A percentile compares a stretch with the other conserved stretches of the same genome.
These are phyloP conservation scores for Nicotiana undulata DNA, from an alignment of 257 asterid genomes.

Conservation along the genomic window DNA sequence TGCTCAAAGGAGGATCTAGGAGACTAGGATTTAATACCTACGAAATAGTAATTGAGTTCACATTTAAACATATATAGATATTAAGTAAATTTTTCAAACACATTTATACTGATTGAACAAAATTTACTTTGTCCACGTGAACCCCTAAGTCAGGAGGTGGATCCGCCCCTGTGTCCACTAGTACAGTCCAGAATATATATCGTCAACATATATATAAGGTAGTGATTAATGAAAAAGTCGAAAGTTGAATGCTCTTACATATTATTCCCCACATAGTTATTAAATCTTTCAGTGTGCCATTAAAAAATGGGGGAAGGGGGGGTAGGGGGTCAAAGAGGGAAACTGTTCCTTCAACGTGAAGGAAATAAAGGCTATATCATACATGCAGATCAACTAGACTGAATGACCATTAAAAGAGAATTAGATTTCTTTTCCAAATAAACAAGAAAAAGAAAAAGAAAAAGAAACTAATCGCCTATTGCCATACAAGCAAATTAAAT, in stretches of 20 bases:
- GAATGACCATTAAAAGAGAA: not conserved
- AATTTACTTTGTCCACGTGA: too few relatives aligned
- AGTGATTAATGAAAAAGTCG: not conserved
- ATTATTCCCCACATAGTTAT: constrained; percentile 2
- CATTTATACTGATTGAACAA: too few relatives aligned
- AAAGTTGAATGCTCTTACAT: constrained; percentile 1
- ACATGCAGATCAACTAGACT: not conserved
- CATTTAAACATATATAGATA: too few relatives aligned
- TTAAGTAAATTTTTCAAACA: too few relatives aligned
- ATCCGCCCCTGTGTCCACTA: not conserved
- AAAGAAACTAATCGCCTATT: not conserved
- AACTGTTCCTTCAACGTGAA: not conserved
- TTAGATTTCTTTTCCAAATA: not conserved
- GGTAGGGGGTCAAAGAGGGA: not conserved
- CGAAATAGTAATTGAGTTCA: too few relatives aligned
- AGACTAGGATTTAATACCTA: too few relatives aligned
- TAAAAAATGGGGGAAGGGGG: not conserved
- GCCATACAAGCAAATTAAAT: not conserved
- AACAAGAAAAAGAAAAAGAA: not conserved
- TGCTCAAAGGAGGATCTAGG: too few relatives aligned
- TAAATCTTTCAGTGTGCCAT: not conserved
- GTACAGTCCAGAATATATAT: not conserved
- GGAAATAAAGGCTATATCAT: not conserved
- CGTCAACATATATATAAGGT: not conserved
- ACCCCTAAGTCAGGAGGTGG: too few relatives aligned